phyloP scores from a whole-genome alignment of 495 filamentous ascomycete species.

The Aspergillus haitiensis region DNA sequence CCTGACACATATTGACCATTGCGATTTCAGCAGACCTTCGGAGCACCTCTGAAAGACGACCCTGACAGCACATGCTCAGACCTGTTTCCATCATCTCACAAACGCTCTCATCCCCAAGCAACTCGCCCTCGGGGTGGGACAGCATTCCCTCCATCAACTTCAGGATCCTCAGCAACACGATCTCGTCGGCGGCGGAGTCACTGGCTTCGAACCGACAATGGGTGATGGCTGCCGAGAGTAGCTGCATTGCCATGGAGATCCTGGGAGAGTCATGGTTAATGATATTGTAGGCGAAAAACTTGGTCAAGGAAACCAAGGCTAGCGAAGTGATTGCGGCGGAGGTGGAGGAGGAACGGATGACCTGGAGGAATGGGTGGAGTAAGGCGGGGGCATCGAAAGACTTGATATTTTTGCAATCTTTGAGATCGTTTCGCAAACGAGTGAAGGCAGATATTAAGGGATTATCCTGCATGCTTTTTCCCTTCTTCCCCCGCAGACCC shows the following conservation, averaged over 20 bases:
- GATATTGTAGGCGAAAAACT: conserved; percentile 94
- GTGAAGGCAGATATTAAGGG: conserved; percentile 95
- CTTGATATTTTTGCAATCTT: conserved; percentile 89
- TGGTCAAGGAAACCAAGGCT: conserved; percentile 91
- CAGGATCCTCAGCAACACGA: conserved; percentile 87
- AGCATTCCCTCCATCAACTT: conserved; percentile 99
- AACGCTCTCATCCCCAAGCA: conserved; percentile 93
- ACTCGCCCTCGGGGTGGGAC: conserved; percentile 83
- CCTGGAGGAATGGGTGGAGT: conserved; percentile 93
- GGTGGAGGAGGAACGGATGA: conserved; percentile 94
- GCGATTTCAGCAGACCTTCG: conserved; percentile 90
- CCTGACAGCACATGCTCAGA: conserved; percentile 94
- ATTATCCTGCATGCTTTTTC: conserved; percentile 98
- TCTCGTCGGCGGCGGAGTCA: conserved; percentile 91
- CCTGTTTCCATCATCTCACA: conserved; percentile 99
- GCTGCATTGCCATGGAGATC: conserved; percentile 88
- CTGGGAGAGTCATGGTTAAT: conserved; percentile 79
- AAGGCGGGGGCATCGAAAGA: conserved; percentile 86
- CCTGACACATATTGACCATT: conserved; percentile 98
- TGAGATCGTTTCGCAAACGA: conserved; percentile 81
- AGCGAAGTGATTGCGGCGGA: conserved; percentile 95
- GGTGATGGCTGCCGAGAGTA: conserved; percentile 90
- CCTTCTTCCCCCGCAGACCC: conserved; percentile 94
- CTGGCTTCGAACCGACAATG: conserved; percentile 97
- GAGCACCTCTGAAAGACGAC: conserved; percentile 85